Evolutionary conservation across 345 rosid species (phyloP).

Genomic region (Excoecaria agallocha): DNA sequence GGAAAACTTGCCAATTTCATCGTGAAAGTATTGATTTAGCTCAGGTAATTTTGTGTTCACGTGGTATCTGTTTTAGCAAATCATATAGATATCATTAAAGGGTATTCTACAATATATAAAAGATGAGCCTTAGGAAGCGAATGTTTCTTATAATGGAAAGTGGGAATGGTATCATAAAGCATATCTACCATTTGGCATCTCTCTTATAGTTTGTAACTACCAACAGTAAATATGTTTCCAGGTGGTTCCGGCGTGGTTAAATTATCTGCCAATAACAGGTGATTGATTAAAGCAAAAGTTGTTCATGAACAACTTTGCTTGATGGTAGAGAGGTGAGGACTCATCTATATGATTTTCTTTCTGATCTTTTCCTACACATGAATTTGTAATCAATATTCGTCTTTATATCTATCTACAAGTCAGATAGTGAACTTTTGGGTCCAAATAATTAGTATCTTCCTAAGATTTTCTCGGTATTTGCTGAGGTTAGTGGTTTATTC

Average conservation of each 20-base stretch:
- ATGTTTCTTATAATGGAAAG: no score
- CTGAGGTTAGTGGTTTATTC: no score
- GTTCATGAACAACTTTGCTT: constrained; percentile 94
- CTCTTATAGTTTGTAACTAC: not conserved
- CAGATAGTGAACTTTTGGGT: no score
- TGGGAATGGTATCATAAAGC: not conserved
- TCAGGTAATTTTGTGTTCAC: constrained; percentile 52
- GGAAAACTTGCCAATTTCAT: constrained; percentile 89
- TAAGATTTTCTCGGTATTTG: no score
- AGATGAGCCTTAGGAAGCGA: no score
- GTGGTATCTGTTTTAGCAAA: not conserved
- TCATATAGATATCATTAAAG: not conserved
- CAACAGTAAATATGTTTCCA: constrained; percentile 32
- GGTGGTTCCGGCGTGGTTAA: constrained; percentile 97
- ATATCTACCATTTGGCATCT: not conserved
- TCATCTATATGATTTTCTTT: no score
- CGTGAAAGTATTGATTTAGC: constrained; percentile 85
- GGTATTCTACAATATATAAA: not conserved
- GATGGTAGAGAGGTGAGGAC: no score
- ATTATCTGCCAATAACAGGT: constrained; percentile 86
- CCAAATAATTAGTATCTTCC: no score
- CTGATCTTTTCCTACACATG: no score
- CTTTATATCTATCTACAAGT: no score
- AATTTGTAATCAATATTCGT: no score
- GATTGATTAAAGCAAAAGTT: constrained; percentile 93